phyloP scores from a whole-genome alignment of 2,329 filamentous ascomycete genomes.

The Xylaria sp. region DNA sequence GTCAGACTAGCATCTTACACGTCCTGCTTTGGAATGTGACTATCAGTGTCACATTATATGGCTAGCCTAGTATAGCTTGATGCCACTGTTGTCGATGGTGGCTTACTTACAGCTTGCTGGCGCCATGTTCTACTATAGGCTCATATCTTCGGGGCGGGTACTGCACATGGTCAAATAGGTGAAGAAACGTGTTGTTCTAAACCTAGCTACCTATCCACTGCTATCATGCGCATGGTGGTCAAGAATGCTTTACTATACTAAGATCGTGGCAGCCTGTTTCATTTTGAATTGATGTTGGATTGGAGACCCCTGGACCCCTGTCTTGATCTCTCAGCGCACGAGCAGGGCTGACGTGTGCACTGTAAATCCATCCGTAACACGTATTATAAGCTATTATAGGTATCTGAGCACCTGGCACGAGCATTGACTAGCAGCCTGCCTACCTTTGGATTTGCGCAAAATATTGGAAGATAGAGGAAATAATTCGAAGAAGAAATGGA shows the following conservation, averaged over 20 bases:
- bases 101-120: conserved; percentile 9
- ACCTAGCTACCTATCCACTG: no score
- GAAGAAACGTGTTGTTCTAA: neutral
- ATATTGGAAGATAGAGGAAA: neutral
- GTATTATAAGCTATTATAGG: neutral
- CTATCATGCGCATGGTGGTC: neutral
- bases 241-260: neutral
- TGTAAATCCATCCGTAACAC: conserved; percentile 23
- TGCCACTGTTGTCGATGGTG: neutral
- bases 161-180: neutral
- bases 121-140: conserved; percentile 6
- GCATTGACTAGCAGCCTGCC: neutral
- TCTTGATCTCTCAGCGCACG: neutral
- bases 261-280: neutral
- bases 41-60: neutral
- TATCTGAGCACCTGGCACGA: neutral
- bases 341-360: conserved; percentile 32
- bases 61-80: neutral
- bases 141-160: conserved; percentile 2
- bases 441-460: neutral
- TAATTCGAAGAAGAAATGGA: neutral
- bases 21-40: neutral
- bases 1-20: neutral
- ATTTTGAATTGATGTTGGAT: conserved; percentile 7
- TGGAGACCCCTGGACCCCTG: conserved; percentile 10